Conservation (phyloP, 2,329 filamentous ascomycete species). For the Cytospora chrysosperma region DNA sequence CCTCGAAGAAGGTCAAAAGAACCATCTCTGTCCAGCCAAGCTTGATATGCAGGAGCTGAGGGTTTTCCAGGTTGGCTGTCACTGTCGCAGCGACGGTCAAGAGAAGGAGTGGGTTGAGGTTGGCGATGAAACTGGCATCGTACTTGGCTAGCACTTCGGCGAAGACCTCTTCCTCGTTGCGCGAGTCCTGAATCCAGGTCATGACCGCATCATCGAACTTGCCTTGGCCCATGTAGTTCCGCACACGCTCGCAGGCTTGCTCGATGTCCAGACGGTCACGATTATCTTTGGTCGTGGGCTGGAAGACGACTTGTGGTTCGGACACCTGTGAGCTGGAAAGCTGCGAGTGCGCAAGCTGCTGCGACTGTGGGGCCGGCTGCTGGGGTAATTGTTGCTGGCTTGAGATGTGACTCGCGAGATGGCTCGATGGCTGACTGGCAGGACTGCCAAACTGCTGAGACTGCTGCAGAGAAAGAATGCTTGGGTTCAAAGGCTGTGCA, state of each 20-base stretch:
- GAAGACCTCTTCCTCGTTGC: slow-evolving; percentile 60
- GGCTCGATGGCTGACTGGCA: slow-evolving; percentile 16
- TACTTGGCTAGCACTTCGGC: slow-evolving; percentile 52
- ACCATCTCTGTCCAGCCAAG: slow-evolving; percentile 61
- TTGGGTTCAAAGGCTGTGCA: slow-evolving; percentile 20
- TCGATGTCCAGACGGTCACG: slow-evolving; percentile 55
- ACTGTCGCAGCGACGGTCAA: slow-evolving; percentile 65
- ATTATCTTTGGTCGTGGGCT: slow-evolving; percentile 41
- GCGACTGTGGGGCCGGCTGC: slow-evolving; percentile 9
- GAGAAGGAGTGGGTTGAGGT: slow-evolving; percentile 59
- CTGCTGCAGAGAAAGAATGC: slow-evolving; percentile 19
- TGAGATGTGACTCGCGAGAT: slow-evolving; percentile 5
- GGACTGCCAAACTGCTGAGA: slow-evolving; percentile 22
- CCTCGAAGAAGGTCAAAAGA: slow-evolving; percentile 51
- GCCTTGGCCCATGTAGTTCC: slow-evolving; percentile 59
- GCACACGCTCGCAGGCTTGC: slow-evolving; percentile 57
- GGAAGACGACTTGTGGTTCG: slow-evolving; percentile 37
- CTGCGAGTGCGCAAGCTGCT: slow-evolving; percentile 24
- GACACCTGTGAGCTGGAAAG: neutral
- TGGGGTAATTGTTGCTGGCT: slow-evolving; percentile 15
- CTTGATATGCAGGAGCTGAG: slow-evolving; percentile 51
- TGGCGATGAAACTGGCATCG: slow-evolving; percentile 52
- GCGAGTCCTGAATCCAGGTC: slow-evolving; percentile 63
- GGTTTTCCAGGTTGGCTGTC: slow-evolving; percentile 55
- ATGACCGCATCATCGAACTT: slow-evolving; percentile 63